Conservation (phyloP, 2,329 filamentous ascomycete species). For the Onygena corvina region DNA sequence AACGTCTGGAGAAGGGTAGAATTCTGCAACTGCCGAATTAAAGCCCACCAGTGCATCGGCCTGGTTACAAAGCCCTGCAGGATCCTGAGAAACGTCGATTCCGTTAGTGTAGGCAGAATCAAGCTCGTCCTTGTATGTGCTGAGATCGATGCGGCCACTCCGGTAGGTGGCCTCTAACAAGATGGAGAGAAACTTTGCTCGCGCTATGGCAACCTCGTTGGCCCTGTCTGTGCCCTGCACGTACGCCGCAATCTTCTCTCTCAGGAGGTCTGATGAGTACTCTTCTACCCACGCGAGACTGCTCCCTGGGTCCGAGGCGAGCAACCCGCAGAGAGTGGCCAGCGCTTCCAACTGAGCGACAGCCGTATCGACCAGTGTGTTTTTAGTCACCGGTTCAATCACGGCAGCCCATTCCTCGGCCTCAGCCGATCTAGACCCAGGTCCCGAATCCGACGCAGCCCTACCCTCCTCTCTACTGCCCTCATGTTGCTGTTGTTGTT, state of each 20-base stretch:
- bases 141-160: slow-evolving; percentile 37
- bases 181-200: slow-evolving; percentile 45
- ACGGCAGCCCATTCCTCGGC: slow-evolving; percentile 54
- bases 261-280: slow-evolving; percentile 42
- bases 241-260: slow-evolving; percentile 44
- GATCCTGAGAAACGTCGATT: slow-evolving; percentile 33
- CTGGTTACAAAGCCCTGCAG: slow-evolving; percentile 42
- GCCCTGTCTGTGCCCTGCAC: slow-evolving; percentile 35
- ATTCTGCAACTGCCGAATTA: slow-evolving; percentile 37
- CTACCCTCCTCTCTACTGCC: slow-evolving; percentile 5
- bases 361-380: slow-evolving; percentile 55
- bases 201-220: slow-evolving; percentile 43
- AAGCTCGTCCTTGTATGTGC: slow-evolving; percentile 41
- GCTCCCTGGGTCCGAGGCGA: slow-evolving; percentile 31
- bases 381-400: slow-evolving; percentile 53
- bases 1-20: slow-evolving; percentile 20
- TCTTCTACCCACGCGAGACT: slow-evolving; percentile 48
- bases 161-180: slow-evolving; percentile 48
- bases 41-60: slow-evolving; percentile 46
- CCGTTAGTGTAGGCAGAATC: slow-evolving; percentile 31
- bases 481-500: slow-evolving; percentile 14
- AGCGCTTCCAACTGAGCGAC: slow-evolving; percentile 50
- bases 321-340: slow-evolving; percentile 41
- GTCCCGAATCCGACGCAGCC: slow-evolving; percentile 13
- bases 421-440: slow-evolving; percentile 19